Base-by-base conservation (phyloP, 495 filamentous ascomycete genomes). In the Friedmanniomyces endolithicus region DNA sequence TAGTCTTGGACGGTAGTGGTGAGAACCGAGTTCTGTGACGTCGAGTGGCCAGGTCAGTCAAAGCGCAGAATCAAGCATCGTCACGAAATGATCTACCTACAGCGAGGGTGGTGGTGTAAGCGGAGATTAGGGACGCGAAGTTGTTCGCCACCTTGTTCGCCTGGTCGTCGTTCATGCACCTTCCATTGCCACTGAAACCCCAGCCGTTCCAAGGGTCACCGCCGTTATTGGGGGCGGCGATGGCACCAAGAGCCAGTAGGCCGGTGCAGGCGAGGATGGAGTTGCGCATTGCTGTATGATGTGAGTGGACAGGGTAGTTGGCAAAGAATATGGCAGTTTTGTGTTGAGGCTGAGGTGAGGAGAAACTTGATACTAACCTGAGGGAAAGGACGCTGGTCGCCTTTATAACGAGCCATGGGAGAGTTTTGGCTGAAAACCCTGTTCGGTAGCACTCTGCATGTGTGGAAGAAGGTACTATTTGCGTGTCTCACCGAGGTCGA, bases 71-170 rank as follows among this genome's bases (percentile, higher is more conserved):
- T 41, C 27, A 4, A 3, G 27, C 9, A 9, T 31, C 27, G 27
- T 31, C 4, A 9, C n/a, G 27, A 3, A 31, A 31, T 3, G 27
- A 9, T 31, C 27, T 31, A 31, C 37, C 16, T 19, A 41, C 37
- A 19, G 54, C 54, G 17, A 19, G 16, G 2, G 29, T 31, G 25
- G 40, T 51, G 20, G 54, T 41, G 46, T 56, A 50, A 23, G 45
- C 47, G 20, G 35, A 6, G 39, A 51, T 56, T 3, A 50, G 23
- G 11, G 29, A 11, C 29, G 29, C 23, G 54, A 56, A 56, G 34
- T 56, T 56, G 48, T 51, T 50, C 6, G 54, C 54, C 3, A 56
- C 54, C 6, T 40, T 17, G 11, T 45, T 17, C 16, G 52, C 52
- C 16, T 37, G 25, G n/a, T 4, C 52, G 22, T 47, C 44, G 11